Percentiles rank a stretch among this genome's conserved stretches.
These are phyloP conservation scores for Zopfochytrium polystomum DNA, from an alignment of 371 early-diverging fungal species.

Conservation along the genomic window DNA sequence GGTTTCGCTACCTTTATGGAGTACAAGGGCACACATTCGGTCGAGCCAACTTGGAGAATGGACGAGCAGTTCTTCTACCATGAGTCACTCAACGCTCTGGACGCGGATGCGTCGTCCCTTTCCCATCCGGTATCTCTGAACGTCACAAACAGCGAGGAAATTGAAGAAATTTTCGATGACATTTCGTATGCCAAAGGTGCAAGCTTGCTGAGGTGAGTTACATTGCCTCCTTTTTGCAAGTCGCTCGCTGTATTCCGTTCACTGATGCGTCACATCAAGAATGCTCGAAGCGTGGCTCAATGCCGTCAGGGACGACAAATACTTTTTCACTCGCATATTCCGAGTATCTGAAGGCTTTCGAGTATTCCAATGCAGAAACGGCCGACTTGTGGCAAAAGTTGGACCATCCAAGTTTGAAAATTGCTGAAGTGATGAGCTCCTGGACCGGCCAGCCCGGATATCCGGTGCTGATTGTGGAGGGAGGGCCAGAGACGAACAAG, in stretches of 20 bases:
- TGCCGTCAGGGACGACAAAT: conserved; percentile 27
- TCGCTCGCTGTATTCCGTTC: conserved; percentile 30
- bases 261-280: conserved; percentile 72
- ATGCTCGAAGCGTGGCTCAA: conserved; percentile 81
- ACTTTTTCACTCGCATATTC: conserved; percentile 66
- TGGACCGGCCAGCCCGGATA: conserved; percentile 85
- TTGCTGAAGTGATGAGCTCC: conserved; percentile 68
- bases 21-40: conserved; percentile 17
- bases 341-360: conserved; percentile 67
- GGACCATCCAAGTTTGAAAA: conserved; percentile 57
- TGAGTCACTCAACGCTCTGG: conserved; percentile 66
- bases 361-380: conserved; percentile 77
- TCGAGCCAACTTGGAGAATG: conserved; percentile 51
- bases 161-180: conserved; percentile 41
- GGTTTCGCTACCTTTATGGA: conserved; percentile 82
- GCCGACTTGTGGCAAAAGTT: conserved; percentile 79
- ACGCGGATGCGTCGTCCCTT: conserved; percentile 71
- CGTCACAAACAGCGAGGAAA: conserved; percentile 61
- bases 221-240: no score
- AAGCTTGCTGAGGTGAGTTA: conserved; percentile 18
- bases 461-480: conserved; percentile 64
- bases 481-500: no score
- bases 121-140: conserved; percentile 87
- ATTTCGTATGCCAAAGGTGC: conserved; percentile 40
- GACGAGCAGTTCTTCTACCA: conserved; percentile 69